phyloP scores from a whole-genome alignment of 192 early-diverging fungal genomes.

The Gonapodya sp. region DNA sequence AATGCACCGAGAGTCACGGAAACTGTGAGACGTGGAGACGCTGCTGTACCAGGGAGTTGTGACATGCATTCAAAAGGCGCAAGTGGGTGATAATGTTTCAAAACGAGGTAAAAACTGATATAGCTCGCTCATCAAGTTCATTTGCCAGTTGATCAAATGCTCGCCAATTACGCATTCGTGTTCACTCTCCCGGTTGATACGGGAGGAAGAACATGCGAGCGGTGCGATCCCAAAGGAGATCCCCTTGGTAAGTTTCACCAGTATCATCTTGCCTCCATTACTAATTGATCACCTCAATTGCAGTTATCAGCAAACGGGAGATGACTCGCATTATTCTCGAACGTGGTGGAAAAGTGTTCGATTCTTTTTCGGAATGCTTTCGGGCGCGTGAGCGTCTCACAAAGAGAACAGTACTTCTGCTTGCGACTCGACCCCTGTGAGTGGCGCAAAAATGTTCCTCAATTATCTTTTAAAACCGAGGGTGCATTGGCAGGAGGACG shows the following conservation, averaged over 20 bases:
- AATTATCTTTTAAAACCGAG: neutral
- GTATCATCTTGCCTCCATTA: too few species aligned
- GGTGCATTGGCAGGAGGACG: neutral
- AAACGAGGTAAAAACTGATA: too few species aligned
- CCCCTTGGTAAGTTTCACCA: neutral
- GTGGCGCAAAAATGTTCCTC: neutral
- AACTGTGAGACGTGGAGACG: too few species aligned
- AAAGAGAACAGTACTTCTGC: neutral
- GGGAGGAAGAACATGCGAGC: neutral
- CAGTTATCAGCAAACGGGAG: neutral
- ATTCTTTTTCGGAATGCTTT: neutral
- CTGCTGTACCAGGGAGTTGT: too few species aligned
- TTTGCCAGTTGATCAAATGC: neutral
- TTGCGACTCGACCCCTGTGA: neutral
- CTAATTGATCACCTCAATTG: too few species aligned
- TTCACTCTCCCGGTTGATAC: neutral
- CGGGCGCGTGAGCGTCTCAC: neutral
- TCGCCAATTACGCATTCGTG: neutral
- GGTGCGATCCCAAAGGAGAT: neutral
- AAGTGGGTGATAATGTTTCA: too few species aligned
- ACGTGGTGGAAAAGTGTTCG: neutral
- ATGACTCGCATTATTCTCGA: neutral
- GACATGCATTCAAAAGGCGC: too few species aligned
- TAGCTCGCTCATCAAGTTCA: too few species aligned
- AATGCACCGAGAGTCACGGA: too few species aligned